Evolutionary conservation across 2,329 filamentous ascomycete genomes (phyloP).

Genomic region (Tympanopsis confertula): DNA sequence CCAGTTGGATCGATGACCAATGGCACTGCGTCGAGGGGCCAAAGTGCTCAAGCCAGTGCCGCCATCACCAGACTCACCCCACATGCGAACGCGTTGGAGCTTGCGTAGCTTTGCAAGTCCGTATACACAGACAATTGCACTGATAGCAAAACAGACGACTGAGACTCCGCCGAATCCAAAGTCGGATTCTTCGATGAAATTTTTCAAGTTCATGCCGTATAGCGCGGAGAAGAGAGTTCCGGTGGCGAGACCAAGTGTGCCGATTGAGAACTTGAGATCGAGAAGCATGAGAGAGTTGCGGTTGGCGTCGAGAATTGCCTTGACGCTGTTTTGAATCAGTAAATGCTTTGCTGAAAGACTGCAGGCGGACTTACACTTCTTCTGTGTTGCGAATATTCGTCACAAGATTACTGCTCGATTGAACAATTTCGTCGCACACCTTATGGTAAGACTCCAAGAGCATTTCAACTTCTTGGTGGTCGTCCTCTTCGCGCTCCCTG

Average conservation of each 20-base stretch:
- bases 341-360: not conserved
- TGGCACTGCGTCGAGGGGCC: not conserved
- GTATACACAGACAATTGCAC: slow-evolving; percentile 42
- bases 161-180: slow-evolving; percentile 49
- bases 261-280: slow-evolving; percentile 57
- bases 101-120: slow-evolving; percentile 47
- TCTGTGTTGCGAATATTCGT: slow-evolving; percentile 66
- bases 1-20: slow-evolving; percentile 1
- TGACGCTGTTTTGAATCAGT: slow-evolving; percentile 35
- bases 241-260: slow-evolving; percentile 52
- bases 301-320: slow-evolving; percentile 59
- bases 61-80: slow-evolving; percentile 37
- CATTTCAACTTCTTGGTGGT: slow-evolving; percentile 68
- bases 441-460: slow-evolving; percentile 67
- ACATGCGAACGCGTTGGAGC: slow-evolving; percentile 59
- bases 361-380: slow-evolving; percentile 46
- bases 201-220: slow-evolving; percentile 65
- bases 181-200: slow-evolving; percentile 59
- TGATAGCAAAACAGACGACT: slow-evolving; percentile 39
- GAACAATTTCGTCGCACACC: slow-evolving; percentile 66
- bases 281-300: slow-evolving; percentile 62
- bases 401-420: slow-evolving; percentile 60
- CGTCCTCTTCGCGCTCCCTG: slow-evolving; percentile 48
- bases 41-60: not conserved
- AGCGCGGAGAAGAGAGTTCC: slow-evolving; percentile 57